These are phyloP conservation scores for Colletotrichum filicis DNA, from an alignment of 2,329 filamentous ascomycete species.

Conservation along the genomic window DNA sequence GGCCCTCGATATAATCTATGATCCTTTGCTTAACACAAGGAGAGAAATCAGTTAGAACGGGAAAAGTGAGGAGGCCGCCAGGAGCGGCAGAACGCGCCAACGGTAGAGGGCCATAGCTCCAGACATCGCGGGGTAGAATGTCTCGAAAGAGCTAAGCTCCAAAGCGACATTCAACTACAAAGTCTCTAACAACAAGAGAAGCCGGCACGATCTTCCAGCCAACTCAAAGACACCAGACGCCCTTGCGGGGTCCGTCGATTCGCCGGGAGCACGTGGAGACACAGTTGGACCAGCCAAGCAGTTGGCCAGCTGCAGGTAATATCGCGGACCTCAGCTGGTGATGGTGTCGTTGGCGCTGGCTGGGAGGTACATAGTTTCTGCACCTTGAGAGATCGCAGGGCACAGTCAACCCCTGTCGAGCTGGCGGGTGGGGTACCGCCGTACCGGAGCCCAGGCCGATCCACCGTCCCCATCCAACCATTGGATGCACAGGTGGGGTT, in stretches of 20 bases:
- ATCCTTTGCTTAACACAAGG: no score
- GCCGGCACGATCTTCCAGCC: background rate
- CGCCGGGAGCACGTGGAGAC: constrained; percentile 1
- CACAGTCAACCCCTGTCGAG: constrained; percentile 1
- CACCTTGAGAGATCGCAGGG: background rate
- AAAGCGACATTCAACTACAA: background rate
- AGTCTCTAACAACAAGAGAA: background rate
- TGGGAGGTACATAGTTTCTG: no score
- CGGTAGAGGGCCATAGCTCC: background rate
- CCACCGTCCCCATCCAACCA: background rate
- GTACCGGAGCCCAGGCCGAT: constrained; percentile 4
- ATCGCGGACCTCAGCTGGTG: background rate
- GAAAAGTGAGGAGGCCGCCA: background rate
- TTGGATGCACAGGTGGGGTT: background rate
- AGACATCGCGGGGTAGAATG: background rate
- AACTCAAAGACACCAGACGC: background rate
- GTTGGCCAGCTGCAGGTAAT: background rate
- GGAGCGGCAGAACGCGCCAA: background rate
- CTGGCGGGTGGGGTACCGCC: background rate
- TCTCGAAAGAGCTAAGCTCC: background rate
- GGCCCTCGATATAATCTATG: no score
- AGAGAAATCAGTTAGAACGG: background rate
- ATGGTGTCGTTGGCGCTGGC: background rate
- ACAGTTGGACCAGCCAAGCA: background rate
- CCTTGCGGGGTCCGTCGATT: background rate